Conservation (phyloP, 2,329 filamentous ascomycete genomes). For the Alternaria rosae region DNA sequence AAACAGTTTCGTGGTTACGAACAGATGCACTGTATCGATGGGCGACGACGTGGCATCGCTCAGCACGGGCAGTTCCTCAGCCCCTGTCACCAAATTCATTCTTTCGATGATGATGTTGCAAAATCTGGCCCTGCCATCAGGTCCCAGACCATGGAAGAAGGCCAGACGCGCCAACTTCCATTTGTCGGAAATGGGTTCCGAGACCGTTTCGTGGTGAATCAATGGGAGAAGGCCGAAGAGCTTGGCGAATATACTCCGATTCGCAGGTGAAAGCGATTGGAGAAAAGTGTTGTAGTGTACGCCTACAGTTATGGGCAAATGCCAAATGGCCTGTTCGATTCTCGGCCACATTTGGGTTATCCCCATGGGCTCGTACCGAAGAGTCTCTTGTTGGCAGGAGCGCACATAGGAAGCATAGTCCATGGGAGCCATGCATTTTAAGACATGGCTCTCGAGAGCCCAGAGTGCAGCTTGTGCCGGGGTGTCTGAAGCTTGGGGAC, state of each 20-base stretch:
- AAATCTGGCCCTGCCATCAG: background rate
- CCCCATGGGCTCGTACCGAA: background rate
- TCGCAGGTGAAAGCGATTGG: background rate
- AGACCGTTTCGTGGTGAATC: background rate
- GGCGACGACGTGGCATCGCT: background rate
- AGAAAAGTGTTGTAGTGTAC: background rate
- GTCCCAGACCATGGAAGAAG: background rate
- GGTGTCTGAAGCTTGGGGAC: background rate
- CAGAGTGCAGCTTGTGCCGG: background rate
- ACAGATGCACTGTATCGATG: background rate
- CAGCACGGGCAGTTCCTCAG: background rate
- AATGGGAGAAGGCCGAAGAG: background rate
- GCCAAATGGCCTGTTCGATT: background rate
- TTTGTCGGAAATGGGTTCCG: background rate
- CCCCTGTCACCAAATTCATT: background rate
- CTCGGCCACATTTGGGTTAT: background rate
- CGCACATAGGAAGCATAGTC: background rate
- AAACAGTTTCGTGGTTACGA: background rate
- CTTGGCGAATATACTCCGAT: background rate
- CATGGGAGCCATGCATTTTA: background rate
- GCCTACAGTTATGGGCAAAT: background rate
- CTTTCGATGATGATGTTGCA: background rate
- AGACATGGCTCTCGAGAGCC: background rate
- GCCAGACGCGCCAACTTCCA: background rate
- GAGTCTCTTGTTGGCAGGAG: background rate